Evolutionary conservation across 176 grass and related monocot genomes (phyloP).

Genomic region (Dactylis glomerata): DNA sequence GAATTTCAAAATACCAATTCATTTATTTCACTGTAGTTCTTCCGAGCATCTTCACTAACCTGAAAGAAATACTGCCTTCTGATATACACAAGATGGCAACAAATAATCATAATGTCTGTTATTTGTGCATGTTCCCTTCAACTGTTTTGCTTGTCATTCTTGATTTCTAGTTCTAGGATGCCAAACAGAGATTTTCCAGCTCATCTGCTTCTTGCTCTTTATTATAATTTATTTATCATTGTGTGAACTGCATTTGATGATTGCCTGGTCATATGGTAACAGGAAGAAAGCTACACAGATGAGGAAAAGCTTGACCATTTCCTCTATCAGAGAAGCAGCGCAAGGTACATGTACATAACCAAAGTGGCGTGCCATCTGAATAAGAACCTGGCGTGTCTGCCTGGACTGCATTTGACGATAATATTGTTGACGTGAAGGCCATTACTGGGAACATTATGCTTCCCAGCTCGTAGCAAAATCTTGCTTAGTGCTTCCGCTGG

Average conservation of each 20-base stretch:
- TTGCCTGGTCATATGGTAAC: conserved; percentile 17
- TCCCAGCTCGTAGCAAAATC: neutral
- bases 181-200: neutral
- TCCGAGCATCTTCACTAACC: neutral
- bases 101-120: neutral
- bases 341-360: neutral
- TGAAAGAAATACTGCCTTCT: neutral
- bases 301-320: neutral
- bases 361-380: neutral
- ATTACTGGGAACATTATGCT: neutral
- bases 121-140: neutral
- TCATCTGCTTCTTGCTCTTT: conserved; percentile 6
- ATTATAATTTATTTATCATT: neutral
- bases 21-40: neutral
- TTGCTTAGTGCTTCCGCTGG: neutral
- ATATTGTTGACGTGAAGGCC: conserved; percentile 6
- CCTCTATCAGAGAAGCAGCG: neutral
- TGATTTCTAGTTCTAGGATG: neutral
- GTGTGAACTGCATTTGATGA: neutral
- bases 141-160: neutral
- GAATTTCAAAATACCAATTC: neutral
- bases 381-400: neutral
- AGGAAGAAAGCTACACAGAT: conserved; percentile 44
- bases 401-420: neutral
- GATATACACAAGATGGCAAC: neutral